Percentiles rank a stretch among this genome's conserved stretches.
phyloP scores from a whole-genome alignment of 2,329 filamentous ascomycete genomes.

The Penicillium decumbens region DNA sequence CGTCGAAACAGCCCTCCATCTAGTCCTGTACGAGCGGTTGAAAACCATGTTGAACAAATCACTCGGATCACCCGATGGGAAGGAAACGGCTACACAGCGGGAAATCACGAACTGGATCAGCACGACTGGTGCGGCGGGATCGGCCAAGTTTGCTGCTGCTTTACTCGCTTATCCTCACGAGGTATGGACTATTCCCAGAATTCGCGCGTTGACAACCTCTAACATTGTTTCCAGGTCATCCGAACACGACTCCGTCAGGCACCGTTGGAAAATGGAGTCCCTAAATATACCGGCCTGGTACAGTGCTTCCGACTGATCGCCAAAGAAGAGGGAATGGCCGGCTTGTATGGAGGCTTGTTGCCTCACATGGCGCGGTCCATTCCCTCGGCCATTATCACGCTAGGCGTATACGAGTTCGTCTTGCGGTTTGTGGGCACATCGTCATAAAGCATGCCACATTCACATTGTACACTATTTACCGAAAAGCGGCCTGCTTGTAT shows the following conservation, averaged over 20 bases:
- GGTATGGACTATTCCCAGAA: conserved; percentile 14
- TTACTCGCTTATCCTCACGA: conserved; percentile 36
- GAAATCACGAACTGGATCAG: conserved; percentile 28
- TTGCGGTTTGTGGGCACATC: conserved; percentile 21
- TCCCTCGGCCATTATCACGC: conserved; percentile 35
- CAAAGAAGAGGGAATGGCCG: conserved; percentile 35
- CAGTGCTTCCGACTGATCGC: conserved; percentile 34
- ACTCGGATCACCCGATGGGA: conserved; percentile 19
- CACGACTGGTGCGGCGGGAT: conserved; percentile 33
- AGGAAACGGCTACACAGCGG: conserved; percentile 20
- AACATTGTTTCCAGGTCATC: conserved; percentile 25
- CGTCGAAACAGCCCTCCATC: conserved; percentile 35
- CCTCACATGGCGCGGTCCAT: conserved; percentile 36
- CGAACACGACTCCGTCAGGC: conserved; percentile 36
- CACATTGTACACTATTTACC: conserved; percentile 17
- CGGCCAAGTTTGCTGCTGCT: conserved; percentile 33
- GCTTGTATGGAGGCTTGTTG: conserved; percentile 35
- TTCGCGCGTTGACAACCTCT: background rate
- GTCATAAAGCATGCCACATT: conserved; percentile 1
- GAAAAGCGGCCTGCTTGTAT: background rate
- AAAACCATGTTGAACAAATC: conserved; percentile 26
- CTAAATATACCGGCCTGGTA: conserved; percentile 35
- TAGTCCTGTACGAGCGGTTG: conserved; percentile 36
- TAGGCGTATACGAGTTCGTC: conserved; percentile 38
- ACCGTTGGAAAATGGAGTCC: conserved; percentile 31